Conservation (phyloP, 2,329 filamentous ascomycete genomes). For the Sodiomyces alkalinus region DNA sequence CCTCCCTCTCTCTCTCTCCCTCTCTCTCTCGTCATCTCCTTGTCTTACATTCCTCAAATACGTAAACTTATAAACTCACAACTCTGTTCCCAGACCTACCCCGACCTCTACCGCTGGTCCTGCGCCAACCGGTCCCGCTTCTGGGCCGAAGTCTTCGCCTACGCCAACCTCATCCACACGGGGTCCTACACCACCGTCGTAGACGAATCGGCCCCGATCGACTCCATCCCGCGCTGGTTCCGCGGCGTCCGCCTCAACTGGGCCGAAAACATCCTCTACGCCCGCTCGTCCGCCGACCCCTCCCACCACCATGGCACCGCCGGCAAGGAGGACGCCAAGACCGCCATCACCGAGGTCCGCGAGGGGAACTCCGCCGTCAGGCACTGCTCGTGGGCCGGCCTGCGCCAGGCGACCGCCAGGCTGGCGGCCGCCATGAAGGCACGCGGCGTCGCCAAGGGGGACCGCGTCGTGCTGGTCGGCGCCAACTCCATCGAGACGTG, state of each 20-base stretch:
- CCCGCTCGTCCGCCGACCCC: constrained; percentile 23
- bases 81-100: constrained; percentile 51
- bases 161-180: constrained; percentile 44
- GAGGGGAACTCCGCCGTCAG: constrained; percentile 44
- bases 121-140: constrained; percentile 46
- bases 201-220: constrained; percentile 55
- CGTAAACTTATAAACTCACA: too few species aligned
- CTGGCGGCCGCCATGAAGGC: constrained; percentile 52
- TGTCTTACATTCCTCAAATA: constrained; percentile 2
- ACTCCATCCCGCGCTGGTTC: constrained; percentile 64
- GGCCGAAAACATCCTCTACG: constrained; percentile 66
- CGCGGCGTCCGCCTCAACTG: constrained; percentile 59
- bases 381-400: constrained; percentile 50
- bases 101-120: constrained; percentile 58
- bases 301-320: constrained; percentile 30
- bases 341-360: constrained; percentile 58
- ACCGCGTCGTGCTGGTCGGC: constrained; percentile 61
- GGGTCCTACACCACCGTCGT: constrained; percentile 46
- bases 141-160: constrained; percentile 48
- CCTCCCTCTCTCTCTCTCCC: background rate
- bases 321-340: constrained; percentile 54
- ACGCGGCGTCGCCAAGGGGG: constrained; percentile 52
- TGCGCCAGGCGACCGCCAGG: constrained; percentile 41
- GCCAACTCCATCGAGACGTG: constrained; percentile 64
- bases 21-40: background rate